Evolutionary conservation across 805 yeast genomes (phyloP).

Genomic region (Yarrowia divulgata): DNA sequence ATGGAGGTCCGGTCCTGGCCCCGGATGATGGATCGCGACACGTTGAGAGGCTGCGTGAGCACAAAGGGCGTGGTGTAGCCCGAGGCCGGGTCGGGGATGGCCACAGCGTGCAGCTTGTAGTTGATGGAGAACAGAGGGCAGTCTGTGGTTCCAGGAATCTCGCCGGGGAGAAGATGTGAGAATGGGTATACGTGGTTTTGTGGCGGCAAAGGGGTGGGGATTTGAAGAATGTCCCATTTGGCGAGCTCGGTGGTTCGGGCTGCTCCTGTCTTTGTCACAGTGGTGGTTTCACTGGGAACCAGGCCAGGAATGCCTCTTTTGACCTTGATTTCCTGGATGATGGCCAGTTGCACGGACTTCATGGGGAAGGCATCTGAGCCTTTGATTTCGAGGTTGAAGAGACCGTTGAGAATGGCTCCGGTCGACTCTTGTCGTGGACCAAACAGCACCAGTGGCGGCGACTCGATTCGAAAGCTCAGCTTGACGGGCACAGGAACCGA

Average conservation of each 20-base stretch:
- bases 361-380: slow-evolving; percentile 55
- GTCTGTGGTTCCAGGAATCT: slow-evolving; percentile 75
- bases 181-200: slow-evolving; percentile 92
- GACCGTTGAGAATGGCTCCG: slow-evolving; percentile 86
- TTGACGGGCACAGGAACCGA: slow-evolving; percentile 40
- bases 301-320: slow-evolving; percentile 52
- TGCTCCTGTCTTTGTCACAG: slow-evolving; percentile 65
- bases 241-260: slow-evolving; percentile 68
- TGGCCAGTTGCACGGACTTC: slow-evolving; percentile 64
- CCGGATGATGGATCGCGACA: slow-evolving; percentile 77
- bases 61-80: slow-evolving; percentile 51
- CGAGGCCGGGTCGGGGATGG: slow-evolving; percentile 44
- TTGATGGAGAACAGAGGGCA: slow-evolving; percentile 69
- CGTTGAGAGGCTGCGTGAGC: slow-evolving; percentile 67
- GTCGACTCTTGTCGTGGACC: slow-evolving; percentile 80
- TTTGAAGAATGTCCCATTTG: slow-evolving; percentile 82
- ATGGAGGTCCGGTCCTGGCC: slow-evolving; percentile 87
- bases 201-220: slow-evolving; percentile 61
- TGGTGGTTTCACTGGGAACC: slow-evolving; percentile 64
- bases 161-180: slow-evolving; percentile 86
- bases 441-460: slow-evolving; percentile 88
- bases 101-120: slow-evolving; percentile 75
- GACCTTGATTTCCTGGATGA: slow-evolving; percentile 70
- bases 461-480: slow-evolving; percentile 69
- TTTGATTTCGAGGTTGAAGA: slow-evolving; percentile 66